Evolutionary conservation across 2,329 filamentous ascomycete genomes (phyloP).

Genomic region (Ophiobolus disseminans): DNA sequence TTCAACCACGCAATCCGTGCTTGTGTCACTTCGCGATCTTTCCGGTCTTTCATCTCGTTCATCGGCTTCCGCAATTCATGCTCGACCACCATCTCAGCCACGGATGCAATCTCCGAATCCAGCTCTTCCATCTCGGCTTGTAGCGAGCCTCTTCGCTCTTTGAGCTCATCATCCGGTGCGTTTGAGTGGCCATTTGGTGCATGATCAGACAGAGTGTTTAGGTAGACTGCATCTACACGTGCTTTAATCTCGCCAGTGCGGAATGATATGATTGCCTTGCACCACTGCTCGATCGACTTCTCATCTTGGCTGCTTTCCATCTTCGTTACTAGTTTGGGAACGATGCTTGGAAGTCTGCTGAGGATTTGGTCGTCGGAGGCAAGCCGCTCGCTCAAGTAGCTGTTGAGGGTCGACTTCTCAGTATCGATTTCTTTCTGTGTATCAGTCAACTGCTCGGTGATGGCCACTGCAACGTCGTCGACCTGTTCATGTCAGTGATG

Average conservation of each 20-base stretch:
- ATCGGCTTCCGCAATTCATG: constrained; percentile 71
- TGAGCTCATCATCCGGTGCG: constrained; percentile 52
- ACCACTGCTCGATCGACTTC: constrained; percentile 63
- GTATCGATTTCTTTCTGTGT: constrained; percentile 59
- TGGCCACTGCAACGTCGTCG: constrained; percentile 38
- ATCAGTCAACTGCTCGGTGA: constrained; percentile 45
- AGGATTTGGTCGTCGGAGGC: constrained; percentile 71
- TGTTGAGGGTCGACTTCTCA: constrained; percentile 55
- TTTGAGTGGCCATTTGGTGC: constrained; percentile 11
- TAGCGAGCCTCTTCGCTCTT: constrained; percentile 60
- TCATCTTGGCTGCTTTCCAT: constrained; percentile 61
- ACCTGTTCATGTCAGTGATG: constrained; percentile 22
- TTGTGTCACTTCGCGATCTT: constrained; percentile 42
- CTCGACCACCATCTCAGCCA: constrained; percentile 74
- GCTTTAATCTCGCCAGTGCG: constrained; percentile 52
- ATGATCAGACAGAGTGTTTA: constrained; percentile 47
- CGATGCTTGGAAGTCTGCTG: constrained; percentile 69
- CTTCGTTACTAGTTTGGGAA: constrained; percentile 62
- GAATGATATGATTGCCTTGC: constrained; percentile 53
- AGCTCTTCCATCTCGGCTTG: constrained; percentile 73
- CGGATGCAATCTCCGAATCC: constrained; percentile 71
- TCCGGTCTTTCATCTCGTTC: constrained; percentile 49
- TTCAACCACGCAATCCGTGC: constrained; percentile 51
- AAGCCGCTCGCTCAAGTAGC: constrained; percentile 60
- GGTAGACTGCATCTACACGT: constrained; percentile 61